phyloP scores from a whole-genome alignment of 768 basidiomycete species.

The Dentipellis fragilis region DNA sequence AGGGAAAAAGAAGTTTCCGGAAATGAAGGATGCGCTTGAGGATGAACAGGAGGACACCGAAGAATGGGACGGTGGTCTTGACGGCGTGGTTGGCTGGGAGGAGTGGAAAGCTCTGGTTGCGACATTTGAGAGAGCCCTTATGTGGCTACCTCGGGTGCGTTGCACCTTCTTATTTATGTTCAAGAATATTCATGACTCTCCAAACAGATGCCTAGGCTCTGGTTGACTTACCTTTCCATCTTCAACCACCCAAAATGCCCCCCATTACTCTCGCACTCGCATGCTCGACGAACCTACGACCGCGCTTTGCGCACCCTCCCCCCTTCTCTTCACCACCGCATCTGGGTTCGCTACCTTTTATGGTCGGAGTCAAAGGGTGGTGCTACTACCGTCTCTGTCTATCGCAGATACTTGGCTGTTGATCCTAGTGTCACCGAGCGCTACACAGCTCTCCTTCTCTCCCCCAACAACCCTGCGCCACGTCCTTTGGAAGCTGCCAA shows the following conservation, averaged over 20 bases:
- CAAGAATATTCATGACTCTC: neutral
- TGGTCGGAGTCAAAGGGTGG: constrained; percentile 87
- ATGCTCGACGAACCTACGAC: constrained; percentile 91
- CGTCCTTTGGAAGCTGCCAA: constrained; percentile 93
- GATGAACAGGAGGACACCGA: constrained; percentile 74
- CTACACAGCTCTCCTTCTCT: constrained; percentile 60
- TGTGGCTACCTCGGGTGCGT: constrained; percentile 87
- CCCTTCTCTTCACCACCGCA: constrained; percentile 81
- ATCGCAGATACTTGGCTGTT: constrained; percentile 80
- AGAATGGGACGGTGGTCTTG: constrained; percentile 79
- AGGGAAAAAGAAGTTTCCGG: constrained; percentile 86
- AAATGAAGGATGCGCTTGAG: constrained; percentile 82
- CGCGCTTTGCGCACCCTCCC: constrained; percentile 88
- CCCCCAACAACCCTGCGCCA: constrained; percentile 44
- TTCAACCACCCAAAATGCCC: constrained; percentile 89
- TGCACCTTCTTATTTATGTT: neutral
- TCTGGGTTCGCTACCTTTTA: constrained; percentile 88
- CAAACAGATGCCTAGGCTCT: constrained; percentile 77
- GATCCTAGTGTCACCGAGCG: constrained; percentile 77
- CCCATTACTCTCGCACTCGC: constrained; percentile 70
- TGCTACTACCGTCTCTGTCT: constrained; percentile 66
- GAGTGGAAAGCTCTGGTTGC: constrained; percentile 91
- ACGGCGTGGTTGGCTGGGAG: constrained; percentile 87
- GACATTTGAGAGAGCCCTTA: constrained; percentile 83
- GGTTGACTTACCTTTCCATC: constrained; percentile 87